Conservation (phyloP, 2,329 filamentous ascomycete species). For the Bertia moriformis region DNA sequence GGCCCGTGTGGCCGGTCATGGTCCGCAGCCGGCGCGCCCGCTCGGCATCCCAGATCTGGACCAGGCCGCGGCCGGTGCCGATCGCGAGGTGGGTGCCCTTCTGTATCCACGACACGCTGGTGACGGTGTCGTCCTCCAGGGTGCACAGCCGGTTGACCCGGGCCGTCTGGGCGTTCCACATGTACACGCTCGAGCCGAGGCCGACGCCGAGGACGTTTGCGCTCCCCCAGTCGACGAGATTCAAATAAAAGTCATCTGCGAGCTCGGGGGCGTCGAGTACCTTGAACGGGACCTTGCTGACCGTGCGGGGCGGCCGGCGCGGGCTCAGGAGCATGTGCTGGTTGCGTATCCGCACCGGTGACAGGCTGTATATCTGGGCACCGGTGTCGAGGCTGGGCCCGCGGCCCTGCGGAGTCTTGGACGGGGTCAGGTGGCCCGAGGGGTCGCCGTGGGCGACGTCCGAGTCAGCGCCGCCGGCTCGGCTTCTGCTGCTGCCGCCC, state of each 20-base stretch:
- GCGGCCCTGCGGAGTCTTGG: constrained; percentile 74
- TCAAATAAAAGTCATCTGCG: constrained; percentile 94
- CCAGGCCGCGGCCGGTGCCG: constrained; percentile 82
- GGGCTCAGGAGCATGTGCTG: constrained; percentile 88
- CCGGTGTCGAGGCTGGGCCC: constrained; percentile 77
- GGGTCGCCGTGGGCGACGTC: too few relatives aligned
- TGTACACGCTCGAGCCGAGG: constrained; percentile 82
- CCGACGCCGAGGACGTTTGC: constrained; percentile 89
- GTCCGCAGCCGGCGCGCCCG: constrained; percentile 72
- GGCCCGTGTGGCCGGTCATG: constrained; percentile 90
- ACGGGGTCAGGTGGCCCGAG: constrained; percentile 73
- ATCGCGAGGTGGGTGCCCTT: constrained; percentile 91
- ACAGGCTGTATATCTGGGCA: constrained; percentile 89
- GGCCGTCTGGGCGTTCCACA: constrained; percentile 91
- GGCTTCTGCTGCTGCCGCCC: too few relatives aligned
- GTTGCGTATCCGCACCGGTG: constrained; percentile 80
- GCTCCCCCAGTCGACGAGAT: constrained; percentile 93
- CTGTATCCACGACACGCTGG: constrained; percentile 96
- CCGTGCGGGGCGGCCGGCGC: constrained; percentile 71
- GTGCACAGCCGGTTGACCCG: constrained; percentile 89
- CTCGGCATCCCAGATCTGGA: constrained; percentile 96
- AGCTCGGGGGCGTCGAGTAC: constrained; percentile 91
- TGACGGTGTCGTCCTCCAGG: constrained; percentile 81
- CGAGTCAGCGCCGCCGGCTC: too few relatives aligned
- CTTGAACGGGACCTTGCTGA: constrained; percentile 95